phyloP scores from a whole-genome alignment of 1,139 yeast genomes.

The Scheffersomyces cryptocercus region DNA sequence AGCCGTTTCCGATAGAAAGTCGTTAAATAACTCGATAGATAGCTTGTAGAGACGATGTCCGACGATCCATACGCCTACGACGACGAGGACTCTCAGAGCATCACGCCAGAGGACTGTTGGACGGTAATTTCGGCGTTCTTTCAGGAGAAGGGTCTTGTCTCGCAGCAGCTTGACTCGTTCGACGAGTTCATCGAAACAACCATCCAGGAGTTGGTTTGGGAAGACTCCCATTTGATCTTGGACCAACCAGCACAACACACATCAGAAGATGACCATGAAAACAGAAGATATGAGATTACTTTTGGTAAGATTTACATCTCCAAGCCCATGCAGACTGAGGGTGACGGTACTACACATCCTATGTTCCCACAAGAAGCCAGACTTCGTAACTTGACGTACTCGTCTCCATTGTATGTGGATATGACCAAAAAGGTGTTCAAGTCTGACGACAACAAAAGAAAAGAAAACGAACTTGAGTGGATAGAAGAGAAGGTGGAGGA shows the following conservation, averaged over 20 bases:
- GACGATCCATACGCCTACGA: constrained; percentile 71
- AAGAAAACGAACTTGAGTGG: constrained; percentile 74
- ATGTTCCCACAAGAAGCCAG: constrained; percentile 99
- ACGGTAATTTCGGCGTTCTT: constrained; percentile 94
- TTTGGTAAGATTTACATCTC: constrained; percentile 97
- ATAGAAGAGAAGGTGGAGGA: constrained; percentile 52
- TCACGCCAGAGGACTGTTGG: constrained; percentile 99
- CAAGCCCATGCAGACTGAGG: constrained; percentile 97
- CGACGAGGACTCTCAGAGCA: constrained; percentile 62
- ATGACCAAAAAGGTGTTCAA: constrained; percentile 89
- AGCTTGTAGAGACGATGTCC: constrained; percentile 11
- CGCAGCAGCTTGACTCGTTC: constrained; percentile 97
- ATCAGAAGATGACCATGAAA: constrained; percentile 83
- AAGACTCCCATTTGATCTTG: constrained; percentile 88
- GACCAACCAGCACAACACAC: constrained; percentile 99
- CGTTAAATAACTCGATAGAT: too few relatives aligned
- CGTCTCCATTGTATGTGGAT: constrained; percentile 94
- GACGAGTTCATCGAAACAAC: constrained; percentile 97
- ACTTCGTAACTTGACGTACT: constrained; percentile 90
- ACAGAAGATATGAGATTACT: constrained; percentile 89
- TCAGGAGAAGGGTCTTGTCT: constrained; percentile 94
- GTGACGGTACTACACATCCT: constrained; percentile 98
- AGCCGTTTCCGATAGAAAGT: too few relatives aligned
- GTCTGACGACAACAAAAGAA: constrained; percentile 61
- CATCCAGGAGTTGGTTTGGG: constrained; percentile 94